Evolutionary conservation across 1,284 basidiomycete genomes (phyloP), one percentile per base, ranked within the genome.

Genomic region (Cryptococcus sp.): DNA sequence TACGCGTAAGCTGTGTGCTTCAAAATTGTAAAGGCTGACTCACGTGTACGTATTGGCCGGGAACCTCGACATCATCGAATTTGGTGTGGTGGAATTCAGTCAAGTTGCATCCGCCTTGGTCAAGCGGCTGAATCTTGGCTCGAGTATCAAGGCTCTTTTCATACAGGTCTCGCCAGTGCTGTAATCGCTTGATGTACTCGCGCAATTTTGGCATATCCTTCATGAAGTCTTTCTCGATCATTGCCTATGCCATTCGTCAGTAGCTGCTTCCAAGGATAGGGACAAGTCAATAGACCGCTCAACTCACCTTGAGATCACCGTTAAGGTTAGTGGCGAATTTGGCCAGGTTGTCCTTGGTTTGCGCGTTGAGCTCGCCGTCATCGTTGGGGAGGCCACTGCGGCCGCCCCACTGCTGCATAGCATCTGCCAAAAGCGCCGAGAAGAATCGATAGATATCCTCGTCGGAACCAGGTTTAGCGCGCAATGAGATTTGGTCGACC

Each of bases 51-150:
- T 99, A 99, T 78, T 99, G 96, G 10, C 96, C 96, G 20, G 96
- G 96, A 55, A 99, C 87, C 76, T 99, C 96, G 51, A 99, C 92
- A 66, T 99, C 96, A 69, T 99, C 96, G 57, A 97, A 94, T 77
- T 95, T 97, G 72, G 88, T 88, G 77, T 97, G 94, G 70, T 99
- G 95, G 83, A 99, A 99, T 77, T 99, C 95, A 13, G 92, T 91
- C 63, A 99, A 82, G 80, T 93, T 98, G 78, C 96, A 93, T 65
- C 91, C 94, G 48, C 92, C 82, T 58, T 88, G 83, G 66, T 98
- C 94, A 52, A 99, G 81, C n/a, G 91, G 87, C 70, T 95, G 91
- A 54, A 88, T 80, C 49, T 88, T 86, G 39, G 93, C 90, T 43
- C 93, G 84, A 26, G 85, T 82, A 74, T 98, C 93, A 16, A 99